A percentile compares a stretch with the other conserved stretches of the same genome.
phyloP scores from a whole-genome alignment of 148 eudicot genomes.

The Arctostaphylos glauca region DNA sequence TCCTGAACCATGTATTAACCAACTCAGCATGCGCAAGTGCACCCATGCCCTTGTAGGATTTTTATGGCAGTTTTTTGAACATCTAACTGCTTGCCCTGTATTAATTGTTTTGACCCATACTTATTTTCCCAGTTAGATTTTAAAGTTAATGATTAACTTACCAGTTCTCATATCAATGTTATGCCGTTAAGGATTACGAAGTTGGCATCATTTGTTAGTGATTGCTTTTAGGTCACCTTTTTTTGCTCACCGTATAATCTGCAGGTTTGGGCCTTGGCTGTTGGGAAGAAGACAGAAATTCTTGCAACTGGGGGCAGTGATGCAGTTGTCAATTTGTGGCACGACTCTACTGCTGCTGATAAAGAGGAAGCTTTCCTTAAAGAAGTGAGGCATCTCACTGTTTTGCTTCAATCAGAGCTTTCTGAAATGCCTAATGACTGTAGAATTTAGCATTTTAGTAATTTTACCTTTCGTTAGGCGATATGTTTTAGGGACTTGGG shows the following conservation, averaged over 20 bases:
- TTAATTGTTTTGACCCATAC: slow-evolving; percentile 1
- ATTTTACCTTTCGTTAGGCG: neutral
- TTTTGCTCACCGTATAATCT: slow-evolving; percentile 11
- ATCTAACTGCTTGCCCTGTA: neutral
- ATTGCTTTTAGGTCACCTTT: neutral
- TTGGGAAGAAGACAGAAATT: slow-evolving; percentile 89
- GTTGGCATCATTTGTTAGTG: neutral
- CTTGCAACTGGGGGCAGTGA: slow-evolving; percentile 96
- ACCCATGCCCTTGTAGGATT: neutral
- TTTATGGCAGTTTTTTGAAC: neutral
- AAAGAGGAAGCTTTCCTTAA: slow-evolving; percentile 90
- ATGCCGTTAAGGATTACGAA: neutral
- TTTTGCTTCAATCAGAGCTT: neutral
- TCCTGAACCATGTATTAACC: neutral
- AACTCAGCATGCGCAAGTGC: neutral
- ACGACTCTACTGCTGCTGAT: slow-evolving; percentile 84
- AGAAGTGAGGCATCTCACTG: slow-evolving; percentile 50
- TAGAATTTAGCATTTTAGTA: neutral
- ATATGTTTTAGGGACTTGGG: neutral
- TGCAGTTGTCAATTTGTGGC: slow-evolving; percentile 89
- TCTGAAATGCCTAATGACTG: neutral
- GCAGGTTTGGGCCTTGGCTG: slow-evolving; percentile 93
- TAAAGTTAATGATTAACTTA: neutral
- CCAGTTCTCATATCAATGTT: neutral
- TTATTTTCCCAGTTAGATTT: neutral